A percentile compares a stretch with the other conserved stretches of the same genome.
Evolutionary conservation across 2,329 filamentous ascomycete species (phyloP).

Genomic region (Zymoseptoria brevis): DNA sequence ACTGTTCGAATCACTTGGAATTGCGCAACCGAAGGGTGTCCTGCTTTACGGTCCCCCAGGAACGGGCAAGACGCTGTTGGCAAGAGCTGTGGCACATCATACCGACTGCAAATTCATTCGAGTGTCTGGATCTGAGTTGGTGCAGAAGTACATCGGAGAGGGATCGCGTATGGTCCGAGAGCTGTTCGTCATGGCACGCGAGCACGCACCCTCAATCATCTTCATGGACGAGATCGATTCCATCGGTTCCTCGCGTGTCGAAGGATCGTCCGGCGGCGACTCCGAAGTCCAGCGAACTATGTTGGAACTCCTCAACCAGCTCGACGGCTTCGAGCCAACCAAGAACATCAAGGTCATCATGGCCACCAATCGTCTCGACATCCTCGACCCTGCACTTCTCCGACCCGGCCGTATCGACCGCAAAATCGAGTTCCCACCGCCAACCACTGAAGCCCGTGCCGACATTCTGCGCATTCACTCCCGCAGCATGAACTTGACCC

Average conservation of each 20-base stretch:
- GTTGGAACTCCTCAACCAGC: conserved; percentile 95
- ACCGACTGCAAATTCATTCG: conserved; percentile 99
- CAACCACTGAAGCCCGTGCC: conserved; percentile 89
- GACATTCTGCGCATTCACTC: conserved; percentile 98
- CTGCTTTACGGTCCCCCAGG: conserved; percentile 92
- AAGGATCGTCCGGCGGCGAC: conserved; percentile 89
- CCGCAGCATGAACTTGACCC: conserved; percentile 95
- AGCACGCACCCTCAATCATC: conserved; percentile 96
- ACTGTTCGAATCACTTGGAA: conserved; percentile 97
- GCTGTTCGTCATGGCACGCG: conserved; percentile 97
- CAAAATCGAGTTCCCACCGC: conserved; percentile 98
- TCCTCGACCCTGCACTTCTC: conserved; percentile 87
- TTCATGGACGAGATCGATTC: conserved; percentile 99
- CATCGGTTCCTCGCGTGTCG: conserved; percentile 93
- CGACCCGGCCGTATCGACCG: conserved; percentile 96
- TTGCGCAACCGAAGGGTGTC: conserved; percentile 96
- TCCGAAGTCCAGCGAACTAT: conserved; percentile 98
- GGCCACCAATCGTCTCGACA: conserved; percentile 97
- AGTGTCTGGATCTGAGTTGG: conserved; percentile 89
- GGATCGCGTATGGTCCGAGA: conserved; percentile 97
- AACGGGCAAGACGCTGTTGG: conserved; percentile 92
- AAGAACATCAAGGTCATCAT: conserved; percentile 99
- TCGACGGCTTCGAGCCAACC: conserved; percentile 96
- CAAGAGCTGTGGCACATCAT: conserved; percentile 92
- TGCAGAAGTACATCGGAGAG: conserved; percentile 99